phyloP scores from a whole-genome alignment of 2,329 filamentous ascomycete genomes.

The Talaromyces atroroseus region DNA sequence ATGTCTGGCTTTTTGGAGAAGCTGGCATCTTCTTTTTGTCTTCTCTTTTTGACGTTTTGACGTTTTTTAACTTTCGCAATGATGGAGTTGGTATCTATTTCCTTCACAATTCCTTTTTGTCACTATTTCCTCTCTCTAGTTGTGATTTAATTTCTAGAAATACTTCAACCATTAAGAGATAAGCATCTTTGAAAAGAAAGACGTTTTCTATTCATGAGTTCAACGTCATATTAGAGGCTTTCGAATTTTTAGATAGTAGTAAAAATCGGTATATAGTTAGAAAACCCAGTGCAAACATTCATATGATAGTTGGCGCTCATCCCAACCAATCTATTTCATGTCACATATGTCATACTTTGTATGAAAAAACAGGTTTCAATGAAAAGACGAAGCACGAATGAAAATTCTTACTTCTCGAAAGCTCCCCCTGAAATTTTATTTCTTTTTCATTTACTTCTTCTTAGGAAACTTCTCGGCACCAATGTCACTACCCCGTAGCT shows the following conservation, averaged over 20 bases:
- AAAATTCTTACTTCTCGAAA: neutral
- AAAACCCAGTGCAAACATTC: slow-evolving; percentile 2
- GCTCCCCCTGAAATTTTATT: no score
- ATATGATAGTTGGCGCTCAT: slow-evolving; percentile 14
- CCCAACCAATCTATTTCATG: slow-evolving; percentile 10
- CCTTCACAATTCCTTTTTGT: neutral
- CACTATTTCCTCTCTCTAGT: neutral
- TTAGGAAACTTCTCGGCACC: slow-evolving; percentile 76
- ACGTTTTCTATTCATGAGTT: no score
- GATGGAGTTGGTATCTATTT: neutral
- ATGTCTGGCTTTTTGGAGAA: neutral
- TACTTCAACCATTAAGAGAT: neutral
- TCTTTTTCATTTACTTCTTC: slow-evolving; percentile 57
- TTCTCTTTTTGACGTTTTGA: neutral
- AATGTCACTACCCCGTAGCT: slow-evolving; percentile 80
- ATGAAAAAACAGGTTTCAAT: neutral
- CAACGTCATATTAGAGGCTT: neutral
- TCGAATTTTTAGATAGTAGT: neutral
- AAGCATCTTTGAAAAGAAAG: neutral
- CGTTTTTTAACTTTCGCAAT: neutral
- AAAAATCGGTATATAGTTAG: neutral
- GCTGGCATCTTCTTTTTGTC: neutral
- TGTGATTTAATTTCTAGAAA: neutral
- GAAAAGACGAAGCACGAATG: neutral
- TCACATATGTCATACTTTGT: neutral